Evolutionary conservation across 2,329 filamentous ascomycete species (phyloP).

Genomic region (Trichoderma sp.): DNA sequence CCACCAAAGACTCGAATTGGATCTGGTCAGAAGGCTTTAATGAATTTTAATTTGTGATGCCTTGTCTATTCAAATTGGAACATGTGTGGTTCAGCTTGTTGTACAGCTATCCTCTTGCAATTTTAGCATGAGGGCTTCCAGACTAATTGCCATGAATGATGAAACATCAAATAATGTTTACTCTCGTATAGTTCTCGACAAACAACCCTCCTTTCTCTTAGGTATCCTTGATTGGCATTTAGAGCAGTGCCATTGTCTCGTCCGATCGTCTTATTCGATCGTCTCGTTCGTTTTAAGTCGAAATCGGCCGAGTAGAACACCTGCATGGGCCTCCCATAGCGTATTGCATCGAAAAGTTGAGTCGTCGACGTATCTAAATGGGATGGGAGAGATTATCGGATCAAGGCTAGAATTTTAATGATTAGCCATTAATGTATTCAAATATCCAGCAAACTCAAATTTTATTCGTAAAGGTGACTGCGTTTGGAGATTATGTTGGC

Average conservation of each 20-base stretch:
- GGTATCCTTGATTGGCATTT: background rate
- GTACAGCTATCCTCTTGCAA: background rate
- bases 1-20: background rate
- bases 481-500: background rate
- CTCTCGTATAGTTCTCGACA: background rate
- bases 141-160: background rate
- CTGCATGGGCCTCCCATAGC: no score
- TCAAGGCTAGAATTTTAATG: no score
- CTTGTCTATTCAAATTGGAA: no score
- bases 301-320: no score
- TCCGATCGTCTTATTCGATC: background rate
- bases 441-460: background rate
- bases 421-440: background rate
- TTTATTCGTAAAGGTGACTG: background rate
- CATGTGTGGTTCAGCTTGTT: no score
- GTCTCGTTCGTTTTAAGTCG: no score
- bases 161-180: background rate
- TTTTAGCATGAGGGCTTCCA: background rate
- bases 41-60: background rate
- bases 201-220: background rate
- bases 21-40: background rate
- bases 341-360: background rate
- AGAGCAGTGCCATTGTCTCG: background rate
- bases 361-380: background rate
- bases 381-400: background rate